Conservation (phyloP, 345 rosid species). For the Linum trigynum region DNA sequence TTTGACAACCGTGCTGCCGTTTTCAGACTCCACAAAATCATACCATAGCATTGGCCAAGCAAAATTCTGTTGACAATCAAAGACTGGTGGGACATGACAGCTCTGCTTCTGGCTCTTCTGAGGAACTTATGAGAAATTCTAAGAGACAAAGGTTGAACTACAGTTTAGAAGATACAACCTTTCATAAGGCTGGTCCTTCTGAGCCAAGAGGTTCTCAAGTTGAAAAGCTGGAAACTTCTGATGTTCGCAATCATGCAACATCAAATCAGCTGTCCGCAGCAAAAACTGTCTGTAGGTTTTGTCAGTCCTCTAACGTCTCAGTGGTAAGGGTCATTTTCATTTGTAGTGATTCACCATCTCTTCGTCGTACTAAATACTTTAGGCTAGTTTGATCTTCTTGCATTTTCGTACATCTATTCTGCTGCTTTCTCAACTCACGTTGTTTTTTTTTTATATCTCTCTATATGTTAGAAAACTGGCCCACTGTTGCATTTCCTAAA, state of each 20-base stretch:
- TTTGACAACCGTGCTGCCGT: not conserved
- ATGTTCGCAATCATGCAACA: slow-evolving; percentile 10
- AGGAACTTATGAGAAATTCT: slow-evolving; percentile 22
- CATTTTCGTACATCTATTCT: not conserved
- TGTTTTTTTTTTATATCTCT: not conserved
- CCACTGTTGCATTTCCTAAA: slow-evolving; percentile 55
- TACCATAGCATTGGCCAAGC: slow-evolving; percentile 17
- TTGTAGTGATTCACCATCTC: not conserved
- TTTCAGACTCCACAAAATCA: slow-evolving; percentile 30
- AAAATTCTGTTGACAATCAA: slow-evolving; percentile 17
- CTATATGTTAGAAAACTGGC: slow-evolving; percentile 45
- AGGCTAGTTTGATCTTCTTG: too few species aligned
- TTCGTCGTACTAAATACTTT: too few species aligned
- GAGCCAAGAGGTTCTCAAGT: slow-evolving; percentile 11
- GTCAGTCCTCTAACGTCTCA: slow-evolving; percentile 45
- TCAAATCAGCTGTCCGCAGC: slow-evolving; percentile 15
- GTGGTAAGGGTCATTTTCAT: slow-evolving; percentile 32
- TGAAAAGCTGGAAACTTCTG: slow-evolving; percentile 18
- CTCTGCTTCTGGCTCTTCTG: slow-evolving; percentile 30
- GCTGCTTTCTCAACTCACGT: not conserved
- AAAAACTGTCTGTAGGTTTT: slow-evolving; percentile 52
- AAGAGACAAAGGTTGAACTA: slow-evolving; percentile 47
- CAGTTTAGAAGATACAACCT: slow-evolving; percentile 12
- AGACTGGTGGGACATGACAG: slow-evolving; percentile 21
- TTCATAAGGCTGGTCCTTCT: slow-evolving; percentile 3